A percentile compares a stretch with the other conserved stretches of the same genome.
phyloP scores from a whole-genome alignment of 306 rosid genomes.

The Datisca glomerata region DNA sequence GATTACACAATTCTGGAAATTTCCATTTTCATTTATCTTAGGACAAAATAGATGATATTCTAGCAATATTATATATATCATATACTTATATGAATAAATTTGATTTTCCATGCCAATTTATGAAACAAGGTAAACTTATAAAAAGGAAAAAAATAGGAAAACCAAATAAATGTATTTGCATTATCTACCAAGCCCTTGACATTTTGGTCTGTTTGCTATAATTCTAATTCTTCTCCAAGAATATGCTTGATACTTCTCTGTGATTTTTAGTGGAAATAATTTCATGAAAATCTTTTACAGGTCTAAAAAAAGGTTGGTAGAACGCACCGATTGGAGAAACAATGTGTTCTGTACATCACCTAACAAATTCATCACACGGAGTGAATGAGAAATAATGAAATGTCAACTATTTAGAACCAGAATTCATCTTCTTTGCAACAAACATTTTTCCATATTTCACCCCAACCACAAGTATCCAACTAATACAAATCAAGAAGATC shows the following conservation, averaged over 20 bases:
- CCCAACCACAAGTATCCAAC: constrained; percentile 9
- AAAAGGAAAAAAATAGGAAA: no score
- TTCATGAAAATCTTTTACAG: neutral
- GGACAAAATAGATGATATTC: no score
- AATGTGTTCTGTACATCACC: constrained; percentile 22
- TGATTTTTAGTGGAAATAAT: neutral
- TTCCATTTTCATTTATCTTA: no score
- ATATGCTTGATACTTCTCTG: neutral
- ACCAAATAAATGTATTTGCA: no score
- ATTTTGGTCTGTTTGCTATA: neutral
- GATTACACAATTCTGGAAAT: no score
- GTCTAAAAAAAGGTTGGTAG: constrained; percentile 3
- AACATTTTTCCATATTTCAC: constrained; percentile 7
- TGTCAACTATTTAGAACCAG: constrained; percentile 21
- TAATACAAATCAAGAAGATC: constrained; percentile 12
- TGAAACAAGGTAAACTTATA: no score
- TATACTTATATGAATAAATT: no score
- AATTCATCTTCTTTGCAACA: constrained; percentile 34
- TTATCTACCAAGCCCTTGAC: neutral
- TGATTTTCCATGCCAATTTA: no score
- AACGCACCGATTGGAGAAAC: neutral
- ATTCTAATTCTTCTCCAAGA: neutral
- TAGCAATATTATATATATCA: no score
- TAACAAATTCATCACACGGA: constrained; percentile 44
- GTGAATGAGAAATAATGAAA: constrained; percentile 19